A percentile compares a stretch with the other conserved stretches of the same genome.
Evolutionary conservation across 352 stramenopile species (phyloP).

Genomic region (Plasmopara viticola): DNA sequence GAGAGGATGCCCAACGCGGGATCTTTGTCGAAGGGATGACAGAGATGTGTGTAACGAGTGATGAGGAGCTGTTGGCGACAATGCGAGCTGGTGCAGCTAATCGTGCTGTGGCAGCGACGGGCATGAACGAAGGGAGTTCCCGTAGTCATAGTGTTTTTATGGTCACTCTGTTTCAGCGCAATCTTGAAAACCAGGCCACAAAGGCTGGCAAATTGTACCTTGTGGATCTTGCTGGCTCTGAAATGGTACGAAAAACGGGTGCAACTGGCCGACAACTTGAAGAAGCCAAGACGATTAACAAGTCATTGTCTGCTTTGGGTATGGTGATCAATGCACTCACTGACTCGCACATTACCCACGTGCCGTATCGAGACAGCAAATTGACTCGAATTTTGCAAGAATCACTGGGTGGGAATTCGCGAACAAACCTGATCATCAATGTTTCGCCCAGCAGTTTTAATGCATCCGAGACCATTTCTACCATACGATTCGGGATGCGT

Average conservation of each 20-base stretch:
- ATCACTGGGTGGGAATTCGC: slow-evolving; percentile 91
- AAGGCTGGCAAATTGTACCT: slow-evolving; percentile 90
- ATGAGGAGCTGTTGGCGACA: slow-evolving; percentile 81
- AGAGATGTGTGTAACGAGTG: slow-evolving; percentile 89
- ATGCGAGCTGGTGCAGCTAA: slow-evolving; percentile 80
- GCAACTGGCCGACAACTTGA: slow-evolving; percentile 88
- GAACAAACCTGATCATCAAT: slow-evolving; percentile 92
- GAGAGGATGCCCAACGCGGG: slow-evolving; percentile 81
- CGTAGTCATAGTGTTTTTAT: slow-evolving; percentile 91
- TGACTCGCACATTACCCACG: slow-evolving; percentile 65
- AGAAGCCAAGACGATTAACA: slow-evolving; percentile 96
- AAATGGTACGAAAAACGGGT: slow-evolving; percentile 92
- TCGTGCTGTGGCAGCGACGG: slow-evolving; percentile 83
- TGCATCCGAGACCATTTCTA: slow-evolving; percentile 88
- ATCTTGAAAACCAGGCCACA: slow-evolving; percentile 82
- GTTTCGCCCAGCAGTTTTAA: slow-evolving; percentile 88
- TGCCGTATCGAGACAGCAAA: slow-evolving; percentile 89
- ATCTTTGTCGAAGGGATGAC: slow-evolving; percentile 93
- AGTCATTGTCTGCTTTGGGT: slow-evolving; percentile 89
- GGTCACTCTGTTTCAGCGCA: slow-evolving; percentile 83
- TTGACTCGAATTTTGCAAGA: slow-evolving; percentile 91
- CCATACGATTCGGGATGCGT: slow-evolving; percentile 85
- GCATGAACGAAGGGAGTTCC: slow-evolving; percentile 92
- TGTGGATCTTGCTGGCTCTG: slow-evolving; percentile 91
- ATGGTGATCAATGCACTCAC: slow-evolving; percentile 94